Evolutionary conservation across 2,329 filamentous ascomycete species (phyloP), one percentile per base, ranked within the genome.

Genomic region (Neobulgaria alba): DNA sequence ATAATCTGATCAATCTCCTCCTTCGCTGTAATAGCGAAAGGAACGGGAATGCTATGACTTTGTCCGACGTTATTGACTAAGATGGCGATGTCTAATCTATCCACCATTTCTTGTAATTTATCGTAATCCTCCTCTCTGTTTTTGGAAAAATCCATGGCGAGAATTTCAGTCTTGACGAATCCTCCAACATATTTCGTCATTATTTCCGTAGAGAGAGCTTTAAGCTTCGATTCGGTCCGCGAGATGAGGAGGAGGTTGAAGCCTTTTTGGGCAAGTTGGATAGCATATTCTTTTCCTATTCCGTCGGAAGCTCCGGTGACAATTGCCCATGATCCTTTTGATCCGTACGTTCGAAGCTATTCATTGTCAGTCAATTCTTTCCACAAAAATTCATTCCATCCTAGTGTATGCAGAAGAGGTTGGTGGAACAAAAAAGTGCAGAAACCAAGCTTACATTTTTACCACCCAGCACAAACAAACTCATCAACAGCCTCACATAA

Each of bases 21-120:
- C 57, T 79, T 73, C 10, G 79, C 65, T 0, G 90, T 96, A 56
- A 86, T 75, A 36, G 83, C 68, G 67, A 98, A 98, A 0, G 88
- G 75, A 0, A 94, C 87, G 2, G 92, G 92, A 41, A 96, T 95
- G 63, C 73, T 82, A 70, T 98, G 92, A 64, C 85, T 93, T 63
- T 88, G 82, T 50, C 92, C 92, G 40, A 98, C 92, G 57, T 98
- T 98, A 74, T 98, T 98, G 71, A 98, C 74, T 49, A 98, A 68
- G 47, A 98, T 83, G 33, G 82, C 81, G 18, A 98, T 68, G 51
- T 95, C 89, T 29, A 94, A 75, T 5, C 73, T 82, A 15, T 77
- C 64, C 37, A 95, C 67, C 17, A 86, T 63, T 49, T 75, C 67
- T 51, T 77, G 75, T 36, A 98, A 71, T 34, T 74, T 73, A 41